Percentiles rank a stretch among this genome's conserved stretches.
These are phyloP conservation scores for Neoascochyta sp. DNA, from an alignment of 2,329 filamentous ascomycete species.

Conservation along the genomic window DNA sequence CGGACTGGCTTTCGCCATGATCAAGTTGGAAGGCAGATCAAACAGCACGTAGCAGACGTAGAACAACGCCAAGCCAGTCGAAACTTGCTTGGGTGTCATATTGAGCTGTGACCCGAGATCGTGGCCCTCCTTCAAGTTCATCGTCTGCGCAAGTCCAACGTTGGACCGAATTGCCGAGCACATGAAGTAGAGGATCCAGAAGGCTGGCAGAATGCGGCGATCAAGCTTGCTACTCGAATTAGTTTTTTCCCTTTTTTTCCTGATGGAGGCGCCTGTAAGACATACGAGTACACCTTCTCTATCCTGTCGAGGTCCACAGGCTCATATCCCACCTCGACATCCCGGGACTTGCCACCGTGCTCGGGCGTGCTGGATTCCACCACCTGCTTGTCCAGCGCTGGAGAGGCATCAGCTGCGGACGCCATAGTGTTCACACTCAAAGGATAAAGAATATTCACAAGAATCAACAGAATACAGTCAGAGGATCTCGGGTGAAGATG, in stretches of 20 bases:
- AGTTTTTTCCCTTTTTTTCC: not conserved
- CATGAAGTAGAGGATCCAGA: conserved; percentile 88
- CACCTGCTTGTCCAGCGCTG: conserved; percentile 17
- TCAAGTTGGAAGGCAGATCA: conserved; percentile 80
- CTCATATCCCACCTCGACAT: conserved; percentile 33
- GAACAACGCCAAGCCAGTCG: conserved; percentile 80
- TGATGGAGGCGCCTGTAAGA: not conserved
- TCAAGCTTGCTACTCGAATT: conserved; percentile 57
- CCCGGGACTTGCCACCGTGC: conserved; percentile 25
- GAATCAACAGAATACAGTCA: not conserved
- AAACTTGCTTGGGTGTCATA: conserved; percentile 71
- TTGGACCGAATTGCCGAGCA: conserved; percentile 90
- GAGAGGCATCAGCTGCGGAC: conserved; percentile 12
- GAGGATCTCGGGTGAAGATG: conserved; percentile 1
- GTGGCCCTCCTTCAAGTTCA: conserved; percentile 70
- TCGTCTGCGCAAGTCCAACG: conserved; percentile 89
- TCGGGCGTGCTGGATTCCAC: conserved; percentile 14
- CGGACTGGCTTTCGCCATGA: conserved; percentile 82
- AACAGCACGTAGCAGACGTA: conserved; percentile 91
- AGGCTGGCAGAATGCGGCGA: conserved; percentile 63
- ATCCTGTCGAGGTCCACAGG: conserved; percentile 36
- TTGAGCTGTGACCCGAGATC: conserved; percentile 70
- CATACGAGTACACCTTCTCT: conserved; percentile 38
- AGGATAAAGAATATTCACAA: not conserved
- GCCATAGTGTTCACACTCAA: conserved; percentile 21